Conservation (phyloP, 1,139 yeast species). For the Hansenula sp. region DNA sequence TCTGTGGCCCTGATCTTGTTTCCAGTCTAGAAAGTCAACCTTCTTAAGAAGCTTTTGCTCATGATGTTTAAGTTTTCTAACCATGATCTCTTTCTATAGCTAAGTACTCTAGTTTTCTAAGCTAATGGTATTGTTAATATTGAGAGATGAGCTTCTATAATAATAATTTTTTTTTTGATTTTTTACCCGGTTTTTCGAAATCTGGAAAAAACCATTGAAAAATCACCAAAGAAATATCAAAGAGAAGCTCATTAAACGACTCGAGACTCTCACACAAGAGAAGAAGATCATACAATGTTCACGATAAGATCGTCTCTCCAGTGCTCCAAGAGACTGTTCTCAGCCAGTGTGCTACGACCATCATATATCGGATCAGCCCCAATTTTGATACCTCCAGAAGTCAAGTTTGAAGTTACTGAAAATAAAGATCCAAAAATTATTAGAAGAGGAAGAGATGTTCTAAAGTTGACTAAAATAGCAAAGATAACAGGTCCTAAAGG, state of each 20-base stretch:
- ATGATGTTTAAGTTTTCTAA: slow-evolving; percentile 87
- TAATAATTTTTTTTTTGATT: no score
- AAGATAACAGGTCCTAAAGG: slow-evolving; percentile 85
- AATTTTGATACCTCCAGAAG: slow-evolving; percentile 50
- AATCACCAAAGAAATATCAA: background rate
- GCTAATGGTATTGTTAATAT: background rate
- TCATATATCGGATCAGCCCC: slow-evolving; percentile 65
- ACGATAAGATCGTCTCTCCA: slow-evolving; percentile 4
- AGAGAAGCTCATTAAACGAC: no score
- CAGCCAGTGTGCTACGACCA: slow-evolving; percentile 23
- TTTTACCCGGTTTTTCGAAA: no score
- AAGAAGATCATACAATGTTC: slow-evolving; percentile 2
- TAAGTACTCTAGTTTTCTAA: no score
- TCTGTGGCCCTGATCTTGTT: slow-evolving; percentile 91
- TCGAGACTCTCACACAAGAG: no score
- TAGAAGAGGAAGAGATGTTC: slow-evolving; percentile 62
- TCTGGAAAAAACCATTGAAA: background rate
- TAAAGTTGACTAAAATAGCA: slow-evolving; percentile 56
- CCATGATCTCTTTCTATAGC: no score
- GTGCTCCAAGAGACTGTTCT: slow-evolving; percentile 26
- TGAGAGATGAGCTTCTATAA: slow-evolving; percentile 2
- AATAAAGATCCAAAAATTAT: slow-evolving; percentile 45
- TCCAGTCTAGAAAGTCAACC: slow-evolving; percentile 97
- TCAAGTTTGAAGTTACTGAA: slow-evolving; percentile 30
- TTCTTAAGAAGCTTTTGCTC: slow-evolving; percentile 92